Percentiles rank a stretch among this genome's conserved stretches.
Evolutionary conservation across 257 asterid genomes (phyloP).

Genomic region (Voacanga thouarsii): DNA sequence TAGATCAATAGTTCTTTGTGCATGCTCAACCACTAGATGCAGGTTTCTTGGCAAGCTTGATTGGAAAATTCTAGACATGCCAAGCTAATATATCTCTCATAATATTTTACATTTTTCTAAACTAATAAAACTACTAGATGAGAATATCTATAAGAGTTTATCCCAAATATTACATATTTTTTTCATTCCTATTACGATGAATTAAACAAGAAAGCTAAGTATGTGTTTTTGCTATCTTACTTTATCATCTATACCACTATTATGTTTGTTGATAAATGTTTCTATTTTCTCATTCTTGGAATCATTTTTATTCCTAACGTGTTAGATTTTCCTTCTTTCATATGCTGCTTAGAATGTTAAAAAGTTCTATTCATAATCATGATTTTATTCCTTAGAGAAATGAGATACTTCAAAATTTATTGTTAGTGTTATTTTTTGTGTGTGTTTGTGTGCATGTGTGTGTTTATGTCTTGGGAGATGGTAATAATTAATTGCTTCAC

Average conservation of each 20-base stretch:
- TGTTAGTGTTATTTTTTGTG: not conserved
- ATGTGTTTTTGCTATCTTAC: not conserved
- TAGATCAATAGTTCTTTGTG: not conserved
- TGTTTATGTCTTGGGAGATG: not conserved
- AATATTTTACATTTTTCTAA: not conserved
- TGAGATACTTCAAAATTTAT: not conserved
- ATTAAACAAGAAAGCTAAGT: not conserved
- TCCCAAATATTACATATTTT: not conserved
- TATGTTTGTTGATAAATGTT: not conserved
- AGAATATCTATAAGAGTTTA: not conserved
- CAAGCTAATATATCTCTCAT: not conserved
- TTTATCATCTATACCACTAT: not conserved
- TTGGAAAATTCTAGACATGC: not conserved
- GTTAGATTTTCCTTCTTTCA: not conserved
- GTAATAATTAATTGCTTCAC: constrained; percentile 20
- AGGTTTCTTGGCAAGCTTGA: not conserved
- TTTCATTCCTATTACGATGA: not conserved
- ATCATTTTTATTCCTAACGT: not conserved
- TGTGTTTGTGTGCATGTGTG: too few species aligned
- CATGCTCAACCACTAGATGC: not conserved
- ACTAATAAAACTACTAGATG: not conserved
- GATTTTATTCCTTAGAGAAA: not conserved
- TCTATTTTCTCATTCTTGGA: not conserved
- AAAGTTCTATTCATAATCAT: not conserved
- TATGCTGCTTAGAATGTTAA: too few species aligned